Evolutionary conservation across 2,329 filamentous ascomycete species (phyloP), one percentile per base, ranked within the genome.

Genomic region (Didymella lethalis): DNA sequence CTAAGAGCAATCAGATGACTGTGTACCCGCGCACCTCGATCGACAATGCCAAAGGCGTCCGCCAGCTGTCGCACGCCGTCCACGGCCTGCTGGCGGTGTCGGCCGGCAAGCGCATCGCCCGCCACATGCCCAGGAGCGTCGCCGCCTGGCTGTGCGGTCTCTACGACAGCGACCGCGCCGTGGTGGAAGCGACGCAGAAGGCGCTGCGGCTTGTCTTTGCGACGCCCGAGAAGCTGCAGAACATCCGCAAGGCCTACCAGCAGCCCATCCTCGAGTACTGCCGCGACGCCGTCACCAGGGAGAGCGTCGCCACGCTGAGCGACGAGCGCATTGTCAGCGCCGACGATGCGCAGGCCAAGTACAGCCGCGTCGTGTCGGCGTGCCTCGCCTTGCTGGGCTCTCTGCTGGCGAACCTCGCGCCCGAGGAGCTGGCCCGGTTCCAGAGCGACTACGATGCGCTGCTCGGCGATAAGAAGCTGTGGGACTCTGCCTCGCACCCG

Each of bases 131-230:
- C 12, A 88, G 85, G 59, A 83, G 96, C 34, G 88, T 96, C 45
- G 93, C 90, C 10, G 85, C 92, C n/a, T 99, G 96, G 95, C 84
- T 98, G 12, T 90, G 91, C 7, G 95, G 94, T 0, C 85, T 90
- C 1, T 96, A 93, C 73, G 95, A 99, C 75, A 90, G 86, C 65
- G 94, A 99, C 72, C 87, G 88, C 54, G 84, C 84, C 18, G 92
- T 93, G 14, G 84, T 90, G 7, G 87, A 88, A 57, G 87, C 91
- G n/a, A 93, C 93, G 2, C 84, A 86, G 58, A 89, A 94, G 45
- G 90, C 93, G 0, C 82, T 97, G 18, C 84, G 85, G 0, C 85
- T 85, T 2, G 91, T 97, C 40, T 89, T 98, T 54, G 85, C 85
- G 20, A 92, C 90, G 0, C 86, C 90, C 18, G 92, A 96, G 55